Evolutionary conservation across 768 basidiomycete genomes (phyloP).

Genomic region (Psilocybe tampanensis): DNA sequence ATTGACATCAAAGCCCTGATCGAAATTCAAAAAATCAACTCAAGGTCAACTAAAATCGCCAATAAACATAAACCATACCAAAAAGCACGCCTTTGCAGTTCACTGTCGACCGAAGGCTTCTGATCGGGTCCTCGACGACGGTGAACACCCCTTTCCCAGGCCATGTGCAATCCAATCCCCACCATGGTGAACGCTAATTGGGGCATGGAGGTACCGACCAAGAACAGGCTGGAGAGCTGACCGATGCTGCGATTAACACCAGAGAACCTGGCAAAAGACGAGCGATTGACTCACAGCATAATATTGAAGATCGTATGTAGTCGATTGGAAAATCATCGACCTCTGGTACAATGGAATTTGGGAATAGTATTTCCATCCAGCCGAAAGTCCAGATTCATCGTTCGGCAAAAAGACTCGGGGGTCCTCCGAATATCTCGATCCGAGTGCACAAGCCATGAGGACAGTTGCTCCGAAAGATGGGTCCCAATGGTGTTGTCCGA

Average conservation of each 20-base stretch:
- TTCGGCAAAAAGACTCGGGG: constrained; percentile 35
- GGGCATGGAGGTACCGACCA: constrained; percentile 46
- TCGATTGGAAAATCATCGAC: constrained; percentile 56
- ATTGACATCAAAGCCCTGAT: constrained; percentile 31
- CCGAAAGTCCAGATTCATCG: constrained; percentile 42
- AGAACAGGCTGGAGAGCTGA: constrained; percentile 33
- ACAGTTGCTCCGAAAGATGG: constrained; percentile 55
- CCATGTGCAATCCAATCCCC: constrained; percentile 61
- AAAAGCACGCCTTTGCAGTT: constrained; percentile 63
- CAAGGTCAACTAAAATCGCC: neutral
- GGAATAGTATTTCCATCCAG: constrained; percentile 62
- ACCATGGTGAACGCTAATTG: constrained; percentile 59
- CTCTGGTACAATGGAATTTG: constrained; percentile 66
- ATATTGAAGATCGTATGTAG: constrained; percentile 72
- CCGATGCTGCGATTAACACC: neutral
- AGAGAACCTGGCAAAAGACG: constrained; percentile 24
- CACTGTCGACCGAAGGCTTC: constrained; percentile 45
- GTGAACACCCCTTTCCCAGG: constrained; percentile 67
- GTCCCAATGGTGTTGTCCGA: constrained; percentile 51
- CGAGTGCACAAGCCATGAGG: constrained; percentile 68
- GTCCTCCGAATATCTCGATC: constrained; percentile 57
- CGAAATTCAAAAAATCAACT: neutral
- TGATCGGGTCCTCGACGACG: constrained; percentile 41
- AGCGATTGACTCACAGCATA: constrained; percentile 48
- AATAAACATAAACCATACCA: constrained; percentile 38